Evolutionary conservation across 306 rosid species (phyloP).

Genomic region (Quercus berberidifolia): DNA sequence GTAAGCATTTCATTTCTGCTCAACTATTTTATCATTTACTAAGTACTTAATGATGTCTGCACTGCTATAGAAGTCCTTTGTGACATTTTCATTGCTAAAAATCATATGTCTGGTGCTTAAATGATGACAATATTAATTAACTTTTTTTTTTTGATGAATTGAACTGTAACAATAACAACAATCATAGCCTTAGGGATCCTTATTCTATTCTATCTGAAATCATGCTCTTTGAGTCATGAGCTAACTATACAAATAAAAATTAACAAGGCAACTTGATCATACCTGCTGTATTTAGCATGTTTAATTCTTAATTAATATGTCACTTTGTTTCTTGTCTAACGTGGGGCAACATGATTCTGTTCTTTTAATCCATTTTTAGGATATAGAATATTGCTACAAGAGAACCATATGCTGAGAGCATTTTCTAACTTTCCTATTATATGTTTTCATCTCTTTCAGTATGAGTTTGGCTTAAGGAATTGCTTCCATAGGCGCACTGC

Average conservation of each 20-base stretch:
- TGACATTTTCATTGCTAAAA: background rate
- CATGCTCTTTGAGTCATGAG: too few relatives aligned
- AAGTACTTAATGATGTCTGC: too few relatives aligned
- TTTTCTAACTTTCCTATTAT: conserved; percentile 4
- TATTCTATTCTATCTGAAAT: too few relatives aligned
- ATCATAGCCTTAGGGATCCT: too few relatives aligned
- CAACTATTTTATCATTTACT: background rate
- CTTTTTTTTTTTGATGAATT: too few relatives aligned
- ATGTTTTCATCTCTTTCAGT: conserved; percentile 32
- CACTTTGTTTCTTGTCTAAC: background rate
- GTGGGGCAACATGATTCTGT: background rate
- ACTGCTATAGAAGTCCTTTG: background rate
- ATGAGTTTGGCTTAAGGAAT: conserved; percentile 16
- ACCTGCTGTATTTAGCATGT: too few relatives aligned
- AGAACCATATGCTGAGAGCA: background rate
- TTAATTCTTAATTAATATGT: background rate
- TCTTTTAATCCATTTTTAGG: background rate
- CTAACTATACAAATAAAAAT: too few relatives aligned
- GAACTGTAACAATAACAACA: too few relatives aligned
- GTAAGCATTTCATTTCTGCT: conserved; percentile 38
- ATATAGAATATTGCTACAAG: background rate
- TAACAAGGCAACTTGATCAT: too few relatives aligned
- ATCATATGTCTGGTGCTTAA: too few relatives aligned
- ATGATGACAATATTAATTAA: too few relatives aligned
- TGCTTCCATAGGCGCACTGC: conserved; percentile 47